Evolutionary conservation across 148 eudicot species (phyloP).

Genomic region (Rhododendron simsii): DNA sequence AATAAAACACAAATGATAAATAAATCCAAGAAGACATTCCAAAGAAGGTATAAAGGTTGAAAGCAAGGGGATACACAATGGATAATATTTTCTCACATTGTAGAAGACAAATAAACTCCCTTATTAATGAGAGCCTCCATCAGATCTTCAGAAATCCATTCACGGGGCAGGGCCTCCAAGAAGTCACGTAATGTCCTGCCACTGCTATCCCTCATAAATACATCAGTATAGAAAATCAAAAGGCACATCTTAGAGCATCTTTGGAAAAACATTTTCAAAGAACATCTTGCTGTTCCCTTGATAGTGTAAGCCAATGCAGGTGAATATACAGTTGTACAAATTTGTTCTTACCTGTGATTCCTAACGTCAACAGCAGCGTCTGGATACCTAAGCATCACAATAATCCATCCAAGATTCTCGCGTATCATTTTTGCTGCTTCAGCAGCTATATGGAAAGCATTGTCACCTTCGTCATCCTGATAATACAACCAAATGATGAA

Average conservation of each 20-base stretch:
- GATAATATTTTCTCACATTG: conserved; percentile 53
- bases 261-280: not conserved
- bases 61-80: conserved; percentile 1
- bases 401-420: conserved; percentile 91
- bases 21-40: not conserved
- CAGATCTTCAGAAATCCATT: conserved; percentile 97
- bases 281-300: not conserved
- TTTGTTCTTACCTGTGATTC: conserved; percentile 74
- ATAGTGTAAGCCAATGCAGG: conserved; percentile 2
- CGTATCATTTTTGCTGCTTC: conserved; percentile 97
- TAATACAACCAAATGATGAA: conserved; percentile 3
- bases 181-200: conserved; percentile 88
- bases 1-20: not conserved
- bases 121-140: conserved; percentile 76
- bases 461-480: conserved; percentile 99
- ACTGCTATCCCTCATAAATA: conserved; percentile 38
- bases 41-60: not conserved
- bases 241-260: not conserved
- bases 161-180: conserved; percentile 96
- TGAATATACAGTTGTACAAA: conserved; percentile 1
- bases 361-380: conserved; percentile 83
- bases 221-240: conserved; percentile 11
- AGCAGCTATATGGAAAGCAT: conserved; percentile 99
- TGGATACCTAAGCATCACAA: conserved; percentile 77
- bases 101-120: conserved; percentile 88